Percentiles rank a stretch among this genome's conserved stretches.
phyloP scores from a whole-genome alignment of 176 grass and related monocot species.

The Neostapfia colusana region DNA sequence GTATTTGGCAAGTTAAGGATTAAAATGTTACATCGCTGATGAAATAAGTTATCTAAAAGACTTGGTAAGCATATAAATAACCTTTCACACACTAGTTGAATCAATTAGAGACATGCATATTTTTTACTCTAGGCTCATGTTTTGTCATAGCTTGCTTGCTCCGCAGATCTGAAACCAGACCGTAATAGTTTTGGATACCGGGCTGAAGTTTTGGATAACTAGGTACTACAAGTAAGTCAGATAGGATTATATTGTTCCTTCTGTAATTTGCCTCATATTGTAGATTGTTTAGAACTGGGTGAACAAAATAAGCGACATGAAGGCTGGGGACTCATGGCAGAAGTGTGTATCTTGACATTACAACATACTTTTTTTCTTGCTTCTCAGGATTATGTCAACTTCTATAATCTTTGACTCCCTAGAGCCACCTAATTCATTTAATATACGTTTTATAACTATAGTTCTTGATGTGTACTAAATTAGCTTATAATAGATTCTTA shows the following conservation, averaged over 20 bases:
- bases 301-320: conserved; percentile 41
- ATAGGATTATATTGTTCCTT: no score
- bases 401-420: conserved; percentile 85
- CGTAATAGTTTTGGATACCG: no score
- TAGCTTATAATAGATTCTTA: conserved; percentile 24
- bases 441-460: conserved; percentile 16
- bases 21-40: conserved; percentile 86
- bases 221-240: no score
- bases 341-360: background rate
- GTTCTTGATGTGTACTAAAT: background rate
- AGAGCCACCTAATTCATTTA: conserved; percentile 72
- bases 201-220: no score
- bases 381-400: conserved; percentile 88
- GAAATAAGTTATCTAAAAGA: conserved; percentile 81
- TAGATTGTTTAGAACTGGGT: no score
- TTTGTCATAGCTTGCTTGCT: no score
- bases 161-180: no score
- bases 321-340: background rate
- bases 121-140: no score
- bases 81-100: conserved; percentile 43
- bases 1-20: no score
- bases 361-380: conserved; percentile 69
- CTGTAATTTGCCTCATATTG: no score
- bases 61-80: conserved; percentile 99
- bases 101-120: no score